Conservation (phyloP, 1,284 basidiomycete genomes). For the Cystobasidiaceae sp. region DNA sequence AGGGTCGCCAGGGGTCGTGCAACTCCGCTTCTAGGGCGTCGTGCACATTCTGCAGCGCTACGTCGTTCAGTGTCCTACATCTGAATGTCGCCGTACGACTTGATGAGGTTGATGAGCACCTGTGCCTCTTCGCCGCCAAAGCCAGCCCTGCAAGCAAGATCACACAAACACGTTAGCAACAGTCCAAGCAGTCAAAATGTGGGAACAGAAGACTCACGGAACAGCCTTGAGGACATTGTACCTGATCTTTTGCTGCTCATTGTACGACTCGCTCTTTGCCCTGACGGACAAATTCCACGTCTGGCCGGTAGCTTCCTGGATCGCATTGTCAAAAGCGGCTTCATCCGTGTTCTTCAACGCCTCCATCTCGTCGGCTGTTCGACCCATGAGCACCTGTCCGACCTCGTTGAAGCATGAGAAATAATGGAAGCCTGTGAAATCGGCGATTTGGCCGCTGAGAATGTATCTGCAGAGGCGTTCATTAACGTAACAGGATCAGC, state of each 20-base stretch:
- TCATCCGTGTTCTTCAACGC: slow-evolving; percentile 67
- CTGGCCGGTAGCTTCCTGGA: slow-evolving; percentile 64
- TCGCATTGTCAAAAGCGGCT: slow-evolving; percentile 56
- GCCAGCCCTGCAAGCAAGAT: neutral
- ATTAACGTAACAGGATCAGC: neutral
- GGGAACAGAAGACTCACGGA: slow-evolving; percentile 8
- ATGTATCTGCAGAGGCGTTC: slow-evolving; percentile 62
- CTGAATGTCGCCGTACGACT: slow-evolving; percentile 8
- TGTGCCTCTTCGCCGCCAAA: slow-evolving; percentile 14
- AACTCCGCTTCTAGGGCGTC: too few species aligned
- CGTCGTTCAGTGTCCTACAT: neutral
- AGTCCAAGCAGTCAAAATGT: too few species aligned
- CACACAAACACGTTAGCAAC: neutral
- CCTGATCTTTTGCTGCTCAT: slow-evolving; percentile 64
- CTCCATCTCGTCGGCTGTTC: slow-evolving; percentile 73
- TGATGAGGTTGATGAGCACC: neutral
- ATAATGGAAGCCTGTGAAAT: slow-evolving; percentile 86
- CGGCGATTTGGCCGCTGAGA: slow-evolving; percentile 78
- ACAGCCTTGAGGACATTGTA: slow-evolving; percentile 69
- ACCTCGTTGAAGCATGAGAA: slow-evolving; percentile 93
- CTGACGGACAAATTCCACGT: slow-evolving; percentile 79
- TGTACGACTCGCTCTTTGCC: slow-evolving; percentile 80
- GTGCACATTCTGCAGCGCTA: too few species aligned
- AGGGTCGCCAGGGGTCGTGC: too few species aligned
- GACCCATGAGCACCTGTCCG: slow-evolving; percentile 69